Evolutionary conservation across 2,329 filamentous ascomycete species (phyloP).

Genomic region (Fusarium nisikadoi): DNA sequence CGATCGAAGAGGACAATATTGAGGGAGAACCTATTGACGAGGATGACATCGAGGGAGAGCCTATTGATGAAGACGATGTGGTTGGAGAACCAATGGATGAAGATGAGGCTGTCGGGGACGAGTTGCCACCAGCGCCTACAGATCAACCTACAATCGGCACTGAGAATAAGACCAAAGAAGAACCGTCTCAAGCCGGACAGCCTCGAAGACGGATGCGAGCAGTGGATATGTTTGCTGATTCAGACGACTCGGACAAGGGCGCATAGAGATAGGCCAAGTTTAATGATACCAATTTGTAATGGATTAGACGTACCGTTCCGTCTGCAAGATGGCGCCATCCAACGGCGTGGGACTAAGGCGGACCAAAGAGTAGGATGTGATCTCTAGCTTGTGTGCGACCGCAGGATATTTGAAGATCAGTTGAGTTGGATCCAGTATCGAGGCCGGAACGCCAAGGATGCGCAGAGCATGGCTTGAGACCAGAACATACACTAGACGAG

Average conservation of each 20-base stretch:
- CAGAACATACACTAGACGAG: constrained; percentile 18
- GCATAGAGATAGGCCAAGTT: constrained; percentile 17
- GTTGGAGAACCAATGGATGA: constrained; percentile 54
- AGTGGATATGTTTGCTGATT: constrained; percentile 89
- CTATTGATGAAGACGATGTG: constrained; percentile 59
- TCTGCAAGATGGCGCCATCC: constrained; percentile 22
- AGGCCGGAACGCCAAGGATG: constrained; percentile 2
- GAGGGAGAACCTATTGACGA: constrained; percentile 60
- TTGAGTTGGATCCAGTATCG: not conserved
- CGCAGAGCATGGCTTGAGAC: constrained; percentile 11
- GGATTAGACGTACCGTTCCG: constrained; percentile 8
- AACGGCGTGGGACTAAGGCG: constrained; percentile 12
- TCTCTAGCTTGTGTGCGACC: constrained; percentile 5
- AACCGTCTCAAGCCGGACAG: constrained; percentile 37
- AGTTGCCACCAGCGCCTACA: constrained; percentile 43
- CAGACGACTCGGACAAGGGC: constrained; percentile 60
- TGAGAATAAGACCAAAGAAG: constrained; percentile 26
- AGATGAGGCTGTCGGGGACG: constrained; percentile 51
- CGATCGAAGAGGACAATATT: constrained; percentile 60
- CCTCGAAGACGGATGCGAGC: constrained; percentile 75
- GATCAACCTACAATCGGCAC: constrained; percentile 33
- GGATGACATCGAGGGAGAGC: constrained; percentile 60
- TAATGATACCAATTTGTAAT: constrained; percentile 2
- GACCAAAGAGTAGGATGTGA: not conserved
- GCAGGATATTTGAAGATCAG: constrained; percentile 4